A percentile compares a stretch with the other conserved stretches of the same genome.
Evolutionary conservation across 2,329 filamentous ascomycete genomes (phyloP).

Genomic region (Massarina eburnea): DNA sequence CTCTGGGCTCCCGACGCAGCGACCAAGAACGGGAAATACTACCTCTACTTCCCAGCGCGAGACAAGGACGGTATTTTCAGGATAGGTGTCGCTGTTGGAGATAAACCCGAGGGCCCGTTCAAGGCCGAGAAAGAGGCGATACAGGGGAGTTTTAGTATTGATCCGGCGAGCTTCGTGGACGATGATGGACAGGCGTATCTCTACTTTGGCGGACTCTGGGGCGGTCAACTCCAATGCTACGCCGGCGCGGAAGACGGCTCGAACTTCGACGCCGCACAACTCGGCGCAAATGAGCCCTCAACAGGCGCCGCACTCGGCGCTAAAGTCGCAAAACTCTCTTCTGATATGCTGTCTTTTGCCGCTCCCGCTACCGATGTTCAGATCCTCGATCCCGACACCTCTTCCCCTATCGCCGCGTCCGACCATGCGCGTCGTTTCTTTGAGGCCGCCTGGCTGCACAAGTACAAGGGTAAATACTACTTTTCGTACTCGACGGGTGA

Average conservation of each 20-base stretch:
- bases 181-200: conserved; percentile 65
- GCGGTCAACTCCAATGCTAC: conserved; percentile 79
- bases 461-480: conserved; percentile 69
- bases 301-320: conserved; percentile 60
- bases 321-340: conserved; percentile 64
- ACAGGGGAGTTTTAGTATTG: conserved; percentile 71
- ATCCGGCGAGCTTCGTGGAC: conserved; percentile 75
- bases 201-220: conserved; percentile 81
- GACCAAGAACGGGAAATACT: conserved; percentile 68
- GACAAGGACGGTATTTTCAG: conserved; percentile 71
- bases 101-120: conserved; percentile 70
- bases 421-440: conserved; percentile 78
- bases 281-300: conserved; percentile 28
- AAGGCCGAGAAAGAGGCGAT: conserved; percentile 65
- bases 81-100: conserved; percentile 69
- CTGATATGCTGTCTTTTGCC: conserved; percentile 67
- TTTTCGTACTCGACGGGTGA: conserved; percentile 79
- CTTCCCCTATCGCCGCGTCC: conserved; percentile 61
- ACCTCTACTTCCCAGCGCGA: conserved; percentile 75
- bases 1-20: conserved; percentile 81
- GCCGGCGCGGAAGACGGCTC: conserved; percentile 47
- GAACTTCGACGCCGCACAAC: conserved; percentile 54
- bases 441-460: conserved; percentile 80
- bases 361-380: conserved; percentile 59
- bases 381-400: conserved; percentile 64